Percentiles rank a stretch among this genome's conserved stretches.
phyloP scores from a whole-genome alignment of 2,329 filamentous ascomycete genomes.

The Fusarium sulawesiense region DNA sequence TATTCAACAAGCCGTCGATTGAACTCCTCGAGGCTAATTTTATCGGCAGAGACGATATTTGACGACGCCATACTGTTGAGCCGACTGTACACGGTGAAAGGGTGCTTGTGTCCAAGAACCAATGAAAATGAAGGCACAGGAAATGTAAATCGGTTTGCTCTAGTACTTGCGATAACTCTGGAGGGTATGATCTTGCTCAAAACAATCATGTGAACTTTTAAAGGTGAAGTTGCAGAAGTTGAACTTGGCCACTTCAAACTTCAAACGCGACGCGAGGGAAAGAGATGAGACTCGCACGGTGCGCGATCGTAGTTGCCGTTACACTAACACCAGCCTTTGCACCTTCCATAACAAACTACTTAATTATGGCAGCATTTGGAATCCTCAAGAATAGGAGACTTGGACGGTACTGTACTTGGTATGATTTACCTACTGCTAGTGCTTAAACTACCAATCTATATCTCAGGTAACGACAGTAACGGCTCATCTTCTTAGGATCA shows the following conservation, averaged over 20 bases:
- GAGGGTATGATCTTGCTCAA: neutral
- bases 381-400: neutral
- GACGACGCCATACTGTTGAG: slow-evolving; percentile 30
- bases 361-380: neutral
- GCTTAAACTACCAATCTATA: neutral
- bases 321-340: neutral
- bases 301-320: neutral
- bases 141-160: neutral
- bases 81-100: neutral
- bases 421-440: neutral
- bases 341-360: neutral
- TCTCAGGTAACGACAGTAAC: neutral
- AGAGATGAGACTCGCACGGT: slow-evolving; percentile 16
- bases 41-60: slow-evolving; percentile 23
- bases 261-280: slow-evolving; percentile 29
- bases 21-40: slow-evolving; percentile 52
- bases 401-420: neutral
- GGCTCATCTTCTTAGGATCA: neutral
- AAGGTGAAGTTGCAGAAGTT: slow-evolving; percentile 8
- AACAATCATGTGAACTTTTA: neutral
- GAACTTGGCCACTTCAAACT: neutral
- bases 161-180: neutral
- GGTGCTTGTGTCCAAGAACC: neutral
- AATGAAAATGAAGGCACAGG: neutral
- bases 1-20: slow-evolving; percentile 53